Evolutionary conservation across 1,284 basidiomycete species (phyloP), one percentile per base, ranked within the genome.

Genomic region (Coniferiporia sulphurascens): DNA sequence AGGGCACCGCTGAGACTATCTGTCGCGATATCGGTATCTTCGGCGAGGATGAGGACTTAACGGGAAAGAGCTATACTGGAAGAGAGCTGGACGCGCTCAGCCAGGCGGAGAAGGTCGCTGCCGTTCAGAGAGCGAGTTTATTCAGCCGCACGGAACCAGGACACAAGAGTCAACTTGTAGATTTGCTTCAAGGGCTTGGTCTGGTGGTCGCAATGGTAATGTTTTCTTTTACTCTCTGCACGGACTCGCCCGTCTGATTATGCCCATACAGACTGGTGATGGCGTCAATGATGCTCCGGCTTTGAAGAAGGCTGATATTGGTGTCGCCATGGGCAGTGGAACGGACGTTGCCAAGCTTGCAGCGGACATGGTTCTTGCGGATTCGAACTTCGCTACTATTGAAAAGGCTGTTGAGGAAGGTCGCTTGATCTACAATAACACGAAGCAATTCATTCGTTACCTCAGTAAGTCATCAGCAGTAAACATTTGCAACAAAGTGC

Each of bases 331-430:
- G 96, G 96, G 96, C 51, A 93, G 91, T 63, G 97, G 96, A 53
- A 99, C 96, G 0, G 97, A 99, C 70, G 97, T 99, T 32, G 96
- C 97, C 61, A 98, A 98, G 75, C 81, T 98, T 64, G 97, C 97
- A 9, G 94, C 95, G 21, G 96, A 99, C 73, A 96, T 95, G 91
- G 91, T 95, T 41, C 84, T 95, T 50, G 91, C 93, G 2, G 89
- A 92, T 70, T 91, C 88, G 12, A 92, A 92, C 74, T 92, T 92
- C 69, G 83, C 95, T 6, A 98, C 97, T 1, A 97, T 99, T 71
- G 89, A 97, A 67, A 82, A 87, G 62, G 96, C 96, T 2, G 95
- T 99, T 44, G 95, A 98, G 73, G 95, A 98, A 76, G 96, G 96
- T 65, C 81, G 97, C 71, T 80, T 93, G 57, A 99, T 99, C 71